These are phyloP conservation scores for Globisporangium spiculum DNA, from an alignment of 352 stramenopile genomes.

Conservation along the genomic window DNA sequence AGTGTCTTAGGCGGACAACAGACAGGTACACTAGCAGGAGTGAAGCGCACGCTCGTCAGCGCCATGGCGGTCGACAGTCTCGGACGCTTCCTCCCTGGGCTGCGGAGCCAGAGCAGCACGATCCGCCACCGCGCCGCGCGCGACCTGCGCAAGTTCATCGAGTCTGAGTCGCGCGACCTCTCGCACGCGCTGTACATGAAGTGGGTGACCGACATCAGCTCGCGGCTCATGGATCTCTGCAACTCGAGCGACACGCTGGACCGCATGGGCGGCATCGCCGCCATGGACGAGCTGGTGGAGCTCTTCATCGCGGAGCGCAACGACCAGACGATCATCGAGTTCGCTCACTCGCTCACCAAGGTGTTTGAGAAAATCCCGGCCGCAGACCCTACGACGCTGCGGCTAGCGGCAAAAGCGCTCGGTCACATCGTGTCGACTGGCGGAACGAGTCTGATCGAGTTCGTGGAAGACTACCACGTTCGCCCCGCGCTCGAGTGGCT, in stretches of 20 bases:
- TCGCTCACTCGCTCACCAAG: conserved; percentile 82
- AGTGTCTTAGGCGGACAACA: not conserved
- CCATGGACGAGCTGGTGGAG: conserved; percentile 88
- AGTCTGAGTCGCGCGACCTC: conserved; percentile 84
- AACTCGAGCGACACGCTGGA: conserved; percentile 76
- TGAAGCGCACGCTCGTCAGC: not conserved
- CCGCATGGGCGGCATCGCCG: conserved; percentile 81
- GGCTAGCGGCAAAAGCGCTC: conserved; percentile 71
- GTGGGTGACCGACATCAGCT: conserved; percentile 81
- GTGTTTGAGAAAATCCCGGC: conserved; percentile 87
- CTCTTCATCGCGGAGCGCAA: conserved; percentile 87
- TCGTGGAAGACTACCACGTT: conserved; percentile 88
- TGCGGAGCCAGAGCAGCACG: conserved; percentile 64
- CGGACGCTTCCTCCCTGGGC: conserved; percentile 66
- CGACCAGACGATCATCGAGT: conserved; percentile 89
- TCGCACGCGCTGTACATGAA: conserved; percentile 86
- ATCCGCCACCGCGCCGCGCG: conserved; percentile 66
- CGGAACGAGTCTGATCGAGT: conserved; percentile 85
- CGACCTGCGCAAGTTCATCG: conserved; percentile 78
- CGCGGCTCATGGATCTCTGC: conserved; percentile 81
- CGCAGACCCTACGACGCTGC: conserved; percentile 68
- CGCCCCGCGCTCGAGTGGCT: conserved; percentile 86
- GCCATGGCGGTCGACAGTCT: conserved; percentile 45
- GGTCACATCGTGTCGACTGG: conserved; percentile 87
- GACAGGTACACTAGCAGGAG: not conserved